A percentile compares a stretch with the other conserved stretches of the same genome.
These are phyloP conservation scores for Phanerochaete sordida DNA, from an alignment of 768 basidiomycete genomes.

Conservation along the genomic window DNA sequence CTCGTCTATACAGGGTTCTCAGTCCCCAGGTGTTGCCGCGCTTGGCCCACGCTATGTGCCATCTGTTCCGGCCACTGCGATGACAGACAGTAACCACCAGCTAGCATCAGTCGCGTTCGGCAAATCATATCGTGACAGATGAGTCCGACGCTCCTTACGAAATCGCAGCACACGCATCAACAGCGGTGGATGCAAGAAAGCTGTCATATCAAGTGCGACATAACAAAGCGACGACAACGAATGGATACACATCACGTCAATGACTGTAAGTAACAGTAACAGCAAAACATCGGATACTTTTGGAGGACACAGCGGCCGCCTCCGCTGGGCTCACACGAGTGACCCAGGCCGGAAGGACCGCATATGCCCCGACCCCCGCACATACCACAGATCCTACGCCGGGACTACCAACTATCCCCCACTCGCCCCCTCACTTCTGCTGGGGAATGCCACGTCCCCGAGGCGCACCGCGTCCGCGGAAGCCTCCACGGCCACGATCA, in stretches of 20 bases:
- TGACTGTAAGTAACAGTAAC: constrained; percentile 5
- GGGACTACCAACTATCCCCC: neutral
- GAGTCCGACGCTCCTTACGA: neutral
- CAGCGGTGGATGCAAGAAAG: neutral
- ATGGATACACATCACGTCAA: constrained; percentile 13
- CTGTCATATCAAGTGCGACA: constrained; percentile 11
- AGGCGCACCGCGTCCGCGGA: constrained; percentile 41
- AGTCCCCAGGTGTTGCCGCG: too few relatives aligned
- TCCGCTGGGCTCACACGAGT: constrained; percentile 6
- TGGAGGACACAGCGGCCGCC: neutral
- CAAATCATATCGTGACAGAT: neutral
- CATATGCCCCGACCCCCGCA: neutral
- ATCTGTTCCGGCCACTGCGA: too few relatives aligned
- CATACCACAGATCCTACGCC: neutral
- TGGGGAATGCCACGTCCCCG: constrained; percentile 34
- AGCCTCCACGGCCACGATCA: constrained; percentile 51
- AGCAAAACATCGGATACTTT: constrained; percentile 10
- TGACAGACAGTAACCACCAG: too few relatives aligned
- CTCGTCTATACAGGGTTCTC: too few relatives aligned
- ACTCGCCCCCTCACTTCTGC: constrained; percentile 17
- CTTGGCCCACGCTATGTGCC: too few relatives aligned
- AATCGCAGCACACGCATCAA: neutral
- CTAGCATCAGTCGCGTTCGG: too few relatives aligned
- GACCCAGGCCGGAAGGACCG: constrained; percentile 16
- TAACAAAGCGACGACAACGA: constrained; percentile 14